Evolutionary conservation across 345 rosid species (phyloP), one percentile per base, ranked within the genome.

Genomic region (Linum tenue): DNA sequence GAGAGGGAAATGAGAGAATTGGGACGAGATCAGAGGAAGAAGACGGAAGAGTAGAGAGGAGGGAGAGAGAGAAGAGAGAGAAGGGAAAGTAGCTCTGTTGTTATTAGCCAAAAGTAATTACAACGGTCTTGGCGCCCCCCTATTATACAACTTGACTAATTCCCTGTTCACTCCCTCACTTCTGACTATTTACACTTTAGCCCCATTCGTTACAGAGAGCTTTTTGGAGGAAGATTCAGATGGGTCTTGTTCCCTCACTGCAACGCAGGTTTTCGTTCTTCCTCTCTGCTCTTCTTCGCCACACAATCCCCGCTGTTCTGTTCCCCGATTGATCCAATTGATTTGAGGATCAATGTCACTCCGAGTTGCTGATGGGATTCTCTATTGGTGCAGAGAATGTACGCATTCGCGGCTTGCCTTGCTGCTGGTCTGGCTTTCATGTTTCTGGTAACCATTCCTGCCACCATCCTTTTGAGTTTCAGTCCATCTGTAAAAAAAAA

Each of bases 181-280:
- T n/a, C n/a, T n/a, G n/a, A n/a, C n/a, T n/a, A n/a, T n/a, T n/a
- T n/a, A n/a, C n/a, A n/a, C n/a, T n/a, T n/a, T n/a, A n/a, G n/a
- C n/a, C n/a, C n/a, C n/a, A n/a, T n/a, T n/a, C n/a, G n/a, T n/a
- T n/a, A n/a, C n/a, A n/a, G n/a, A n/a, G 73, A 70, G 71, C 38
- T 70, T 85, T 57, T 64, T 82, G 43, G 84, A 77, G 22, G 89
- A 88, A n/a, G 94, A 85, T 69, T 82, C 91, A 15, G 90, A 84
- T 15, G 87, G 84, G 55, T 17, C 78, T 65, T 88, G 83, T 71
- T 82, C 90, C 67, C 98, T 92, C 70, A 81, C 96, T 62, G 22
- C 79, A 4, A 78, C 77, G 43, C 98, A 89, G 96, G 96, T 89
- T 62, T 58, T 15, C 7, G 17, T 5, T 39, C 0, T 41, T 36